Base-by-base conservation (phyloP, 108 stramenopile species). In the Skeletonema costatum region DNA sequence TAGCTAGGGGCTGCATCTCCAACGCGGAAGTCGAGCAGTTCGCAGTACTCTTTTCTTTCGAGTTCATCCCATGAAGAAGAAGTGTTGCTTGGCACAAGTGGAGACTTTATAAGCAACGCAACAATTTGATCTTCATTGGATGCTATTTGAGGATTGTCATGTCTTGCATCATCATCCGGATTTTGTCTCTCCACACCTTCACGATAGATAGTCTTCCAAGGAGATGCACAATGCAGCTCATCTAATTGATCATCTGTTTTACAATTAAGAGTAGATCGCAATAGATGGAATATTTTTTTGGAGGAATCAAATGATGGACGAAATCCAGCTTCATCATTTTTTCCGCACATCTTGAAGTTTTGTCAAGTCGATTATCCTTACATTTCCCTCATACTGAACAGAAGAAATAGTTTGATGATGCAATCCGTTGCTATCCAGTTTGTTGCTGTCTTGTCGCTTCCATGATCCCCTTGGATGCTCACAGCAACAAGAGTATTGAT, bases 1-100 rank as follows among this genome's bases (percentile, higher is more conserved):
- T 83, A 83, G 32, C 77, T 74, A 16, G 82, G 82, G 11, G 77
- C 73, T 36, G 82, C 82, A 79, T 83, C 82, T 39, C 82, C 73
- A 4, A 71, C 71, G 9, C 82, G 82, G 60, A 83, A 83, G 7
- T 83, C 60, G 1, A 78, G 14, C 7, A 83, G 67, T 12, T 83
- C 77, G 32, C 63, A 32, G 50, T 78, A 25, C 60, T 83, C 82
- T 65, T 46, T 30, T 32, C 58, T 19, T 65, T 83, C 82, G 21
- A 83, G 16, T n/a, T 75, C 68, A 48, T 75, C 68, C 63, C 62
- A 9, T 25, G 9, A 29, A 5, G 9, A 29, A 5, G 50, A 19
- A 25, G 53, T 25, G 9, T 56, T 29, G 25, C 21, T 29, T 9
- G 1, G 1, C 25, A 5, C 19, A 25, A 25, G 5, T 9, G 67